A percentile compares a stretch with the other conserved stretches of the same genome.
Evolutionary conservation across 495 filamentous ascomycete genomes (phyloP).

Genomic region (Podospora tetraspora): DNA sequence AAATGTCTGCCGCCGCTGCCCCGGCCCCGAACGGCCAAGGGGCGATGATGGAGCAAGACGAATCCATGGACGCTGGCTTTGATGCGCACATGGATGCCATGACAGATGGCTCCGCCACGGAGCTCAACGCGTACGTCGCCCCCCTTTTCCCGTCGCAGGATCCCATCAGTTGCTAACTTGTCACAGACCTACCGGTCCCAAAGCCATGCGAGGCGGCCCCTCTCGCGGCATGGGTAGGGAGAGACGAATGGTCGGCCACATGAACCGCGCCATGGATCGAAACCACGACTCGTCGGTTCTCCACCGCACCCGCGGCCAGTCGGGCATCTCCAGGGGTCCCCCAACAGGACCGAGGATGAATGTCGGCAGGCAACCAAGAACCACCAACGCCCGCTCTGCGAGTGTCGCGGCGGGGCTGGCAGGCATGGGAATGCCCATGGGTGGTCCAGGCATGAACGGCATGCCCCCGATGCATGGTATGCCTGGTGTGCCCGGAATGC

Average conservation of each 20-base stretch:
- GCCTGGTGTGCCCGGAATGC: slow-evolving; percentile 37
- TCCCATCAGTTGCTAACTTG: slow-evolving; percentile 23
- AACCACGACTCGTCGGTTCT: slow-evolving; percentile 58
- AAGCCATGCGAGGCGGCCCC: slow-evolving; percentile 79
- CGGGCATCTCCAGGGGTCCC: slow-evolving; percentile 66
- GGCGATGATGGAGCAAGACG: slow-evolving; percentile 22
- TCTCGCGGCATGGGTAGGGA: slow-evolving; percentile 47
- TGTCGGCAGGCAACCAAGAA: slow-evolving; percentile 50
- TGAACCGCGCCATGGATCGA: slow-evolving; percentile 83
- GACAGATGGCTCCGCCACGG: slow-evolving; percentile 34
- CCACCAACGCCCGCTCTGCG: slow-evolving; percentile 39
- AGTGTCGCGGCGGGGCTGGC: slow-evolving; percentile 42
- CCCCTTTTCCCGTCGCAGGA: not conserved
- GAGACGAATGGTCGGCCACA: slow-evolving; percentile 79
- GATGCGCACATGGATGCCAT: slow-evolving; percentile 66
- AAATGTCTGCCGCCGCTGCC: slow-evolving; percentile 41
- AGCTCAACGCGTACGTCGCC: slow-evolving; percentile 63
- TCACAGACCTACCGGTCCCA: slow-evolving; percentile 83
- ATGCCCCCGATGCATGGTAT: slow-evolving; percentile 33
- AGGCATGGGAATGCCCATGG: slow-evolving; percentile 34
- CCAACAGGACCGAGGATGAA: slow-evolving; percentile 64
- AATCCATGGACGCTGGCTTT: slow-evolving; percentile 28
- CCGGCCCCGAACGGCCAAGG: slow-evolving; percentile 17
- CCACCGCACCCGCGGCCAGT: slow-evolving; percentile 71
- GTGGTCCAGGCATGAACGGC: slow-evolving; percentile 31